Conservation (phyloP, 441 rosid species). For the Syzygium syzygioides region DNA sequence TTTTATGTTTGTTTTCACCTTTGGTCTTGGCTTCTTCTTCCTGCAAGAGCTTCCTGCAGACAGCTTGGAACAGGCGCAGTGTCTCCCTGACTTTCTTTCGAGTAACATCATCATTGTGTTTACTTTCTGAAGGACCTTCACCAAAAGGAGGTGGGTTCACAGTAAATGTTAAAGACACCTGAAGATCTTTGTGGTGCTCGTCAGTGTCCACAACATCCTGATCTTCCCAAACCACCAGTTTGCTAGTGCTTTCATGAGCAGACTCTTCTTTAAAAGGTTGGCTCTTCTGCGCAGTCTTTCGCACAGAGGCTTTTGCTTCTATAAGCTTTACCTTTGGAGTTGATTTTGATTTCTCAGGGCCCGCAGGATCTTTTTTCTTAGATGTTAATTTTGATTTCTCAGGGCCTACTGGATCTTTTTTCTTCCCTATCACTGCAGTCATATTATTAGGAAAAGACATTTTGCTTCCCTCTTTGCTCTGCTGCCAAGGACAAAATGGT, state of each 20-base stretch:
- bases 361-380: conserved; percentile 8
- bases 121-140: conserved; percentile 11
- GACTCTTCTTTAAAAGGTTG: neutral
- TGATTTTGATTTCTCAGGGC: conserved; percentile 14
- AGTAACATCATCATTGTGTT: conserved; percentile 15
- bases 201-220: conserved; percentile 15
- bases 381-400: conserved; percentile 10
- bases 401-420: conserved; percentile 6
- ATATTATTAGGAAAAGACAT: neutral
- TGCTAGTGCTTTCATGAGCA: neutral
- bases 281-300: neutral
- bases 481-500: neutral
- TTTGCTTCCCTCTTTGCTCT: neutral
- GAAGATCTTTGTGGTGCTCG: conserved; percentile 4
- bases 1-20: conserved; percentile 11
- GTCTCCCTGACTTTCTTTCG: conserved; percentile 70
- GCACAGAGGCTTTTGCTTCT: neutral
- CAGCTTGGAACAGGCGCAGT: conserved; percentile 59
- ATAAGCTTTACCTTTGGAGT: conserved; percentile 18
- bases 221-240: conserved; percentile 6
- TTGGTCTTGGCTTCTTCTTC: conserved; percentile 53
- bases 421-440: neutral
- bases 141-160: conserved; percentile 46
- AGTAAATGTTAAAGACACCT: conserved; percentile 5
- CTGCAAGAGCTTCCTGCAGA: conserved; percentile 60